Evolutionary conservation across 2,329 filamentous ascomycete species (phyloP), one percentile per base, ranked within the genome.

Genomic region (Trichoderma sp.): DNA sequence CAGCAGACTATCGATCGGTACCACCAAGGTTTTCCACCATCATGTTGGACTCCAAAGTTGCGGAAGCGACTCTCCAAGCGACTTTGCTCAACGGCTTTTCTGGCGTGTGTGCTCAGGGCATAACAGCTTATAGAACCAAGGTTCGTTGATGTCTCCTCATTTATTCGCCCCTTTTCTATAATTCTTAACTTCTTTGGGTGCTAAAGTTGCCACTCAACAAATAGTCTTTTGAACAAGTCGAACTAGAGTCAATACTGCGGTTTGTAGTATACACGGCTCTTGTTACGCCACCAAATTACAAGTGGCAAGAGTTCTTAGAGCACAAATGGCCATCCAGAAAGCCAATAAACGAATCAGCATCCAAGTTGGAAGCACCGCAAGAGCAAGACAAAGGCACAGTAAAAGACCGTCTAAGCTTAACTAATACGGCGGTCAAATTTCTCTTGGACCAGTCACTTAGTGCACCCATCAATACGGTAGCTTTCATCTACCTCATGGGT

Each of bases 221-320:
- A 64, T 8, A 66, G 68, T 58, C 61, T 21, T 59, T 69, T 6
- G 37, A 55, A 13, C 55, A 59, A n/a, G 60, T 66, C 10, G 68
- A 69, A 18, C 21, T 66, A 24, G 39, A 59, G 14, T 59, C 68
- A 13, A 59, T 69, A 11, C 18, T 66, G 32, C 68, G 55, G 4
- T 66, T 67, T 26, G 34, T 69, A 16, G 34, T 69, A 21, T 69
- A 69, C 46, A 66, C 68, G n/a, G 54, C 51, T 37, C 68, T 69
- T 26, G 49, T 66, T 32, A 67, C 61, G 34, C 55, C 54, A 5
- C 68, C 68, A 37, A 69, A 69, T 32, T 60, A 69, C 61, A 69
- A 55, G 32, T 66, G 68, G 63, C 61, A 69, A 66, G 34, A 69
- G 30, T 69, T 30, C 4, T n/a, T 66, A 21, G 68, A 69, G 59